Evolutionary conservation across 345 rosid species (phyloP).

Genomic region (Combretum micranthum): DNA sequence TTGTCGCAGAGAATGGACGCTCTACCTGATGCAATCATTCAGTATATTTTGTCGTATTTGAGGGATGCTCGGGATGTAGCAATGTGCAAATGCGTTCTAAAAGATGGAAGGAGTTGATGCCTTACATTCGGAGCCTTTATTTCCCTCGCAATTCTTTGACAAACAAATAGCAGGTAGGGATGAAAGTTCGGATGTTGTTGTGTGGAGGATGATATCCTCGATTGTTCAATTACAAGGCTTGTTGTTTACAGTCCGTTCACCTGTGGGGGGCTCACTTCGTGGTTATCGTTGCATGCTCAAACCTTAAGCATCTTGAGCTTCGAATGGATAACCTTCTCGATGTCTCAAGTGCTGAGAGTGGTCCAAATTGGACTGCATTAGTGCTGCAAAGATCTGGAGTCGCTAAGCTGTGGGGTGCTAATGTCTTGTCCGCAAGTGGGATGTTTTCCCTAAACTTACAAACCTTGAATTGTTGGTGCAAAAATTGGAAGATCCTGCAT

Average conservation of each 20-base stretch:
- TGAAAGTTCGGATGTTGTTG: constrained; percentile 37
- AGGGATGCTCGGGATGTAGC: constrained; percentile 69
- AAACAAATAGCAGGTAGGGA: constrained; percentile 23
- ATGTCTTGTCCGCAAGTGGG: constrained; percentile 70
- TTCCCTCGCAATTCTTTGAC: constrained; percentile 81
- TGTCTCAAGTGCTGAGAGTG: constrained; percentile 25
- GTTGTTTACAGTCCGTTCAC: constrained; percentile 78
- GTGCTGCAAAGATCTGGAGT: constrained; percentile 57
- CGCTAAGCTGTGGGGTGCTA: constrained; percentile 88
- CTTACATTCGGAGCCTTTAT: constrained; percentile 50
- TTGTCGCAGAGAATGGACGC: constrained; percentile 61
- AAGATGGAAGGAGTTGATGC: constrained; percentile 76
- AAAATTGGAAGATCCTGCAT: constrained; percentile 53
- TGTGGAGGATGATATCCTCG: constrained; percentile 49
- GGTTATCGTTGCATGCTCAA: constrained; percentile 43
- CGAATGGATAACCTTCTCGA: constrained; percentile 78
- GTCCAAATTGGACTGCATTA: constrained; percentile 75
- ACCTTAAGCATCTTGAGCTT: constrained; percentile 71
- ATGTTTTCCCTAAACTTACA: constrained; percentile 48
- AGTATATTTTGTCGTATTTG: constrained; percentile 55
- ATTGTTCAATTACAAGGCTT: constrained; percentile 49
- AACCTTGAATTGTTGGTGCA: constrained; percentile 83
- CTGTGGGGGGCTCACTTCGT: constrained; percentile 66
- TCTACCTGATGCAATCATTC: constrained; percentile 79
- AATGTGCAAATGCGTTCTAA: constrained; percentile 72